These are phyloP conservation scores for Gryganskiella cystojenkinii DNA, from an alignment of 192 early-diverging fungal genomes.

Conservation along the genomic window DNA sequence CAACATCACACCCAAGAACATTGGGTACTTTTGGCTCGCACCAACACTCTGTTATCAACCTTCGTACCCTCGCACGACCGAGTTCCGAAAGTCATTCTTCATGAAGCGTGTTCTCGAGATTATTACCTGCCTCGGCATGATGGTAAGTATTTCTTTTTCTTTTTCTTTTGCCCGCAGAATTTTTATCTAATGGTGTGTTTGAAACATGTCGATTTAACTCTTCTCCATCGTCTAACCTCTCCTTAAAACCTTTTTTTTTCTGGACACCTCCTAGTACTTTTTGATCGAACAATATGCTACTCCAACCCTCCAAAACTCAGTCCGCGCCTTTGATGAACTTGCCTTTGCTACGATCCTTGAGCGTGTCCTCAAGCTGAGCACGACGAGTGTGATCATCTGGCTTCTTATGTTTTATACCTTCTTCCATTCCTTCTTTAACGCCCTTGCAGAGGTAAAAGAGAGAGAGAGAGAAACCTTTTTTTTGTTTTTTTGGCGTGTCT, in stretches of 20 bases:
- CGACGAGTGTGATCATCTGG: conserved; percentile 83
- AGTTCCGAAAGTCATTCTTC: conserved; percentile 78
- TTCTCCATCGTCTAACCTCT: too few relatives aligned
- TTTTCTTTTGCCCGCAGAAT: too few relatives aligned
- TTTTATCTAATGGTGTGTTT: too few relatives aligned
- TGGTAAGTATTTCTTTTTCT: too few relatives aligned
- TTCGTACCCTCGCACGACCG: conserved; percentile 75
- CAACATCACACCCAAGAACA: conserved; percentile 74
- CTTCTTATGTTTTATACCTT: conserved; percentile 90
- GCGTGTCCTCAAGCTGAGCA: conserved; percentile 88
- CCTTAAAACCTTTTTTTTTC: too few relatives aligned
- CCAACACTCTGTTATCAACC: conserved; percentile 93
- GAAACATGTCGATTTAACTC: too few relatives aligned
- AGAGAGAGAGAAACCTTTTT: not conserved
- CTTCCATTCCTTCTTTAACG: conserved; percentile 86
- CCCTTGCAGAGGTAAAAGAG: conserved; percentile 72
- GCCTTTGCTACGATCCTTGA: conserved; percentile 76
- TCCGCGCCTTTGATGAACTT: conserved; percentile 76
- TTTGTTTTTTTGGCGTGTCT: not conserved
- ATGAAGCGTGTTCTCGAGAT: conserved; percentile 84
- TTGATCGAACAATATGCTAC: conserved; percentile 82
- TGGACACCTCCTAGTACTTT: too few relatives aligned
- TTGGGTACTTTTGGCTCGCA: conserved; percentile 81
- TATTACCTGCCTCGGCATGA: conserved; percentile 69
- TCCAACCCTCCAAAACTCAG: conserved; percentile 82